Conservation (phyloP, 768 basidiomycete genomes). For the Lactifluus pinguis region DNA sequence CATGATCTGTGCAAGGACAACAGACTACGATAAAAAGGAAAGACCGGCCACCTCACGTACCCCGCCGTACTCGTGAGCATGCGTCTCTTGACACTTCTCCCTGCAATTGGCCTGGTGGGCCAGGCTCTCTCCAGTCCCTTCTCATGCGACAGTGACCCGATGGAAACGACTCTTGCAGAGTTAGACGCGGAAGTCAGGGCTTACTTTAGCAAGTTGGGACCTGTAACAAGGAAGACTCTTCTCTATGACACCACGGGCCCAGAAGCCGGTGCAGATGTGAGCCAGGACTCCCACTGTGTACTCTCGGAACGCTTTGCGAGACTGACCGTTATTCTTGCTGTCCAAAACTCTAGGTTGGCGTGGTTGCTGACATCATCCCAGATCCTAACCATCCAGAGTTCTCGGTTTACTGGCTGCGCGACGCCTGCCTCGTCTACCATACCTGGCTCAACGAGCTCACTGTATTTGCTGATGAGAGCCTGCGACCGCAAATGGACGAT, state of each 20-base stretch:
- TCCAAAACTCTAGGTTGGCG: background rate
- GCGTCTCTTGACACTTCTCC: slow-evolving; percentile 2
- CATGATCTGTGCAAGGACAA: too few species aligned
- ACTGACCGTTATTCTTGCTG: background rate
- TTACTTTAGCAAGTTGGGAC: slow-evolving; percentile 8
- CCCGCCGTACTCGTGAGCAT: background rate
- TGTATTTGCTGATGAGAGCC: slow-evolving; percentile 1
- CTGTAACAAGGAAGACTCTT: background rate
- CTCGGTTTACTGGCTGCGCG: slow-evolving; percentile 9
- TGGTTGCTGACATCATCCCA: background rate
- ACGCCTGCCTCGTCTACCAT: slow-evolving; percentile 13
- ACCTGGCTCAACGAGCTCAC: slow-evolving; percentile 15
- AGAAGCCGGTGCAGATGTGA: slow-evolving; percentile 12
- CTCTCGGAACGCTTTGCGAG: background rate
- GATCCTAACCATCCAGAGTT: slow-evolving; percentile 1
- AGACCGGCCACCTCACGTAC: background rate
- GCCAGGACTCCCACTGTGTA: too few species aligned
- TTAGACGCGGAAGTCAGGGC: background rate
- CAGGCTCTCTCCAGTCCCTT: background rate
- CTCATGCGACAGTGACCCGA: background rate
- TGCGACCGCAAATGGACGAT: slow-evolving; percentile 9
- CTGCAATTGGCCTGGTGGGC: background rate
- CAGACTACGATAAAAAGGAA: background rate
- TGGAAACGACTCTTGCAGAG: slow-evolving; percentile 4
- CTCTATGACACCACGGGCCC: slow-evolving; percentile 14